A percentile compares a stretch with the other conserved stretches of the same genome.
phyloP scores from a whole-genome alignment of 257 asterid species.

The Nicotiana paniculata region DNA sequence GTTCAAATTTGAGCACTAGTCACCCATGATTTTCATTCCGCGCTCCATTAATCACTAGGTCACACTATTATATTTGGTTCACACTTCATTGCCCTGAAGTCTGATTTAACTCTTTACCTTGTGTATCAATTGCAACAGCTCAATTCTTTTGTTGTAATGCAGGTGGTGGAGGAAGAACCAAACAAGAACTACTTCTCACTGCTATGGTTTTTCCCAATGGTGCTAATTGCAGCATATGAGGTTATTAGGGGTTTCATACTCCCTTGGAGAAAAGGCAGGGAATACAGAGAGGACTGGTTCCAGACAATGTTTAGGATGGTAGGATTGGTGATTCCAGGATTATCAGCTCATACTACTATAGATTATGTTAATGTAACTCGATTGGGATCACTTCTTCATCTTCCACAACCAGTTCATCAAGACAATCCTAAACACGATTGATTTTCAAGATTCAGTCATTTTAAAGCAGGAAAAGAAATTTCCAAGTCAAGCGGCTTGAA shows the following conservation, averaged over 20 bases:
- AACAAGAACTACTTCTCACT: constrained; percentile 71
- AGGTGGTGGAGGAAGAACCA: constrained; percentile 64
- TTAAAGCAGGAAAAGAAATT: neutral
- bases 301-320: constrained; percentile 32
- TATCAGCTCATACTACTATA: constrained; percentile 35
- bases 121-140: neutral
- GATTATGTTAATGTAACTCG: constrained; percentile 61
- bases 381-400: constrained; percentile 29
- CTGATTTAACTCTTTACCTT: neutral
- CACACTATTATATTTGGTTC: neutral
- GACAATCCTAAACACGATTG: neutral
- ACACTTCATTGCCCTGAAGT: neutral
- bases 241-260: constrained; percentile 45
- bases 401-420: constrained; percentile 1
- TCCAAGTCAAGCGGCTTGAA: neutral
- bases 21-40: neutral
- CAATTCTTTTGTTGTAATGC: neutral
- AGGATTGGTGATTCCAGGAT: constrained; percentile 48
- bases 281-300: constrained; percentile 43
- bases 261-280: constrained; percentile 39
- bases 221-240: constrained; percentile 39
- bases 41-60: neutral
- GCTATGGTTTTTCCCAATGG: constrained; percentile 36
- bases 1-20: neutral
- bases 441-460: neutral